Evolutionary conservation across 352 stramenopile genomes (phyloP), one percentile per base, ranked within the genome.

Genomic region (Paralagenidium karlingii): DNA sequence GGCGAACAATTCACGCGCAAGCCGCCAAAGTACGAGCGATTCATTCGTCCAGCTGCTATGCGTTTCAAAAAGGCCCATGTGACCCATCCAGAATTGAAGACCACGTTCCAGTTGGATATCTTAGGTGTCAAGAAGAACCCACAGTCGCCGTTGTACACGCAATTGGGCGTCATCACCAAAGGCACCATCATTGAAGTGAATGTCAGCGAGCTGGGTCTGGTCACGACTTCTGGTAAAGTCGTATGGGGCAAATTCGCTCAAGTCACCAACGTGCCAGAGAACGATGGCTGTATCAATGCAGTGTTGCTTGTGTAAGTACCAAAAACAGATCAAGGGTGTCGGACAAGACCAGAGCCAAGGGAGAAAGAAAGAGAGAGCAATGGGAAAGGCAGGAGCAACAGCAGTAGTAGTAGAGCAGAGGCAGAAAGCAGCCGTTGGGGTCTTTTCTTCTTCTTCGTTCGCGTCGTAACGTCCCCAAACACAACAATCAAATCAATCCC

Each of bases 211-310:
- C 78, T 99, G 24, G 96, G 96, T 24, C 68, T 99, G 19, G 96
- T 99, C 1, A 99, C 96, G 24, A 98, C 95, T 37, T 96, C 85
- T 18, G 96, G 96, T 51, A 99, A 99, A 58, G 96, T 99, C 38
- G 96, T 99, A n/a, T 99, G 95, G 95, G 96, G 95, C 42, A 99
- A 98, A 55, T 99, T 99, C 67, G 96, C 96, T 18, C 96, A 99
- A 78, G 94, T 99, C 34, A 99, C 96, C 28, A 99, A 99, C 75
- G 98, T 99, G 58, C 96, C 96, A 5, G 96, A 99, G 69, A 87
- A 98, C 46, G 96, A 99, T 65, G 96, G 96, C 38, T 99, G 96
- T 69, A 98, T 99, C 51, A 99, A 99, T 67, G 94, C 93, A 22
- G 93, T 99, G 34, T 75, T 99, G 34, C 75, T 99, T 44, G 95